Evolutionary conservation across 441 rosid species (phyloP).

Genomic region (Heliophila coronopifolia): DNA sequence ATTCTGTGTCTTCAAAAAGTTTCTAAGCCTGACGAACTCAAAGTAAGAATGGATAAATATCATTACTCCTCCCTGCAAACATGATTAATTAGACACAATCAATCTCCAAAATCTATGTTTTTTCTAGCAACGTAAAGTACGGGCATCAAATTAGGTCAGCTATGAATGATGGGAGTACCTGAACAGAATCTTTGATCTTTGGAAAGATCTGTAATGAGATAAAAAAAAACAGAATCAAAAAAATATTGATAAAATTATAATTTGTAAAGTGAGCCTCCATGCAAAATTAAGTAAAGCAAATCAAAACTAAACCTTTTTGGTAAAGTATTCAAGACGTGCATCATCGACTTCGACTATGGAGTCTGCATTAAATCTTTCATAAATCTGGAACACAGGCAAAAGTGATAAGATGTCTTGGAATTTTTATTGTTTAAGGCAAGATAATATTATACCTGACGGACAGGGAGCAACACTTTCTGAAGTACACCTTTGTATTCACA

Average conservation of each 20-base stretch:
- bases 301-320: constrained; percentile 55
- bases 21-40: constrained; percentile 74
- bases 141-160: constrained; percentile 10
- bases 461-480: constrained; percentile 71
- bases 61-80: constrained; percentile 78
- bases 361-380: constrained; percentile 67
- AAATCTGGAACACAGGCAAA: constrained; percentile 46
- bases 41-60: constrained; percentile 80
- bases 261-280: too few relatives aligned
- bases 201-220: constrained; percentile 78
- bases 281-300: not conserved
- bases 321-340: constrained; percentile 81
- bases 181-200: constrained; percentile 77
- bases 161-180: constrained; percentile 43
- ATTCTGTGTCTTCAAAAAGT: constrained; percentile 77
- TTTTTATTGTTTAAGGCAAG: not conserved
- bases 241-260: constrained; percentile 9
- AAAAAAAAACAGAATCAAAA: constrained; percentile 29
- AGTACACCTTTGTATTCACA: constrained; percentile 75
- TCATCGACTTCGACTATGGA: constrained; percentile 52
- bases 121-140: not conserved
- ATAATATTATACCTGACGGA: constrained; percentile 59
- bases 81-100: constrained; percentile 13
- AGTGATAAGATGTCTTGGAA: constrained; percentile 13
- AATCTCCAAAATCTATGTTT: not conserved